These are phyloP conservation scores for Effrenium voratum DNA, from an alignment of 73 alveolate genomes.

Conservation along the genomic window DNA sequence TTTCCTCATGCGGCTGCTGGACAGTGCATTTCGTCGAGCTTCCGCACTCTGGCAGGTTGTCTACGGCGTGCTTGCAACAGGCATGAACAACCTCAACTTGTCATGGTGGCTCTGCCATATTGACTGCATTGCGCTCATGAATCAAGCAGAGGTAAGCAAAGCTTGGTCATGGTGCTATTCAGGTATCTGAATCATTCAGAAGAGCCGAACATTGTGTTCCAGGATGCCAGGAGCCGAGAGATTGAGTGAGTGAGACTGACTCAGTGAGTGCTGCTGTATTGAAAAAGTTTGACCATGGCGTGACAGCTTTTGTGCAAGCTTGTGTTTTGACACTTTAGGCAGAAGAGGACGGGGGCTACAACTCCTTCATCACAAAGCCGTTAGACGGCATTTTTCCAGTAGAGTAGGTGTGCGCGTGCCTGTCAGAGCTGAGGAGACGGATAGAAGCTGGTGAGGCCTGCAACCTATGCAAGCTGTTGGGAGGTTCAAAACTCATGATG, in stretches of 20 bases:
- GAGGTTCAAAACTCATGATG: neutral
- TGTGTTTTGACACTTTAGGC: slow-evolving; percentile 40
- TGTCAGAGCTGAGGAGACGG: slow-evolving; percentile 3
- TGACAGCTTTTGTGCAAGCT: neutral
- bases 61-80: slow-evolving; percentile 87
- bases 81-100: slow-evolving; percentile 89
- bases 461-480: neutral
- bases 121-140: neutral
- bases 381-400: neutral
- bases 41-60: slow-evolving; percentile 43
- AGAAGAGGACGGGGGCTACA: slow-evolving; percentile 78
- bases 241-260: neutral
- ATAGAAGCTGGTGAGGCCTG: slow-evolving; percentile 81
- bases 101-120: slow-evolving; percentile 54
- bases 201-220: slow-evolving; percentile 53
- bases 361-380: slow-evolving; percentile 72
- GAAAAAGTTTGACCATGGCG: neutral
- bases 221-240: neutral
- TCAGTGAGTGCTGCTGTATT: neutral
- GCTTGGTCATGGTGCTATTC: neutral
- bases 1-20: too few relatives aligned
- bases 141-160: neutral
- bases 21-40: too few relatives aligned
- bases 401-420: neutral
- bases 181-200: slow-evolving; percentile 84